Evolutionary conservation across 805 yeast species (phyloP), one percentile per base, ranked within the genome.

Genomic region (Dipodascopsis uninucleata): DNA sequence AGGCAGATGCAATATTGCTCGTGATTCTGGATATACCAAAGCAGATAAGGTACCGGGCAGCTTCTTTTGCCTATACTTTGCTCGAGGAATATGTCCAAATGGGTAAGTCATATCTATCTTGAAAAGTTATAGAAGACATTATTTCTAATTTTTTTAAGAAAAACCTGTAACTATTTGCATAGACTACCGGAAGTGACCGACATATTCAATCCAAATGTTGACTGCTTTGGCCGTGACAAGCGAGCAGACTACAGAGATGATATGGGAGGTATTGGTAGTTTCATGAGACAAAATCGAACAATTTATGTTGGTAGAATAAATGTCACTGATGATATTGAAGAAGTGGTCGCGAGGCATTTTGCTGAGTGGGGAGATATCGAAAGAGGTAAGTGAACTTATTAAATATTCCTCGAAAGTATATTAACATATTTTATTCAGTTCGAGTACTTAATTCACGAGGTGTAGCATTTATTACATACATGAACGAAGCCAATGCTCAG

Each of bases 211-310:
- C 72, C 81, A 1, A 78, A 87, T 0, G 71, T 78, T 21, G 98
- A 90, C 65, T 89, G 97, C 59, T 90, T 90, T 70, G 97, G 97
- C 1, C 69, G 98, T 47, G 95, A 85, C 59, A 86, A 84, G 62
- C 82, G 82, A 52, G 71, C 83, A 1, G 83, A 79, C 37, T 86
- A 85, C 58, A 69, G 88, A 55, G 96, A 90, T 54, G 97, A 90
- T 64, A 88, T 88, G 96, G 79, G 83, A 23, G 98, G 98, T 26
- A 82, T 88, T 2, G 98, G 97, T 0, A 79, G 86, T 20, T 80
- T 90, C 60, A 71, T 75, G 55, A 67, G 71, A 28, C 69, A 70
- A n/a, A 89, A 88, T 60, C 66, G 79, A 41, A 87, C 96, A 0
- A 62, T 90, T 1, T 89, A 82, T 60, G 76, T 90, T 2, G 93